Percentiles rank a stretch among this genome's conserved stretches.
phyloP scores from a whole-genome alignment of 306 rosid genomes.

The Phaseolus lunatus region DNA sequence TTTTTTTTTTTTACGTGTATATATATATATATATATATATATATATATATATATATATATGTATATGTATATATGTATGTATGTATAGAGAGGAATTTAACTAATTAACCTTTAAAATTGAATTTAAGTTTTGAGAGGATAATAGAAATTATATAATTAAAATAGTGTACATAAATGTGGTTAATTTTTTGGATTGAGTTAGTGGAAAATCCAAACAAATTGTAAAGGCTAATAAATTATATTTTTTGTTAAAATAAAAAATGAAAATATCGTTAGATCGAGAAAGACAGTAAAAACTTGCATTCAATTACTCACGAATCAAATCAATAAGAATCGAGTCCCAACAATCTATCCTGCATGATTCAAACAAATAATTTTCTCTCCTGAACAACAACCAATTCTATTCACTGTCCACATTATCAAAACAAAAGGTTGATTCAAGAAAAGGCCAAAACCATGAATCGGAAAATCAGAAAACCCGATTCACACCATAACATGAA shows the following conservation, averaged over 20 bases:
- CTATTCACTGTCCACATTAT: too few relatives aligned
- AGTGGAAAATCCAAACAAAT: too few relatives aligned
- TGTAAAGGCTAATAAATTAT: not conserved
- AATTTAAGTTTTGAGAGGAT: not conserved
- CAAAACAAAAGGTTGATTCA: not conserved
- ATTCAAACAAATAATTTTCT: slow-evolving; percentile 37
- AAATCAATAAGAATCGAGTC: not conserved
- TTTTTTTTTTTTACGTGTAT: too few relatives aligned
- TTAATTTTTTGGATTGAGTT: too few relatives aligned
- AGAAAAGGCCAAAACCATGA: not conserved
- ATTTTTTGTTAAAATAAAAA: not conserved
- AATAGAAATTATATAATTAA: not conserved
- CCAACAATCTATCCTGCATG: not conserved
- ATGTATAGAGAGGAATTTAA: too few relatives aligned
- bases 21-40: too few relatives aligned
- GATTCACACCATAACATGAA: slow-evolving; percentile 11
- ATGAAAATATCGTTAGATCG: not conserved
- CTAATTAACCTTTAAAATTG: too few relatives aligned
- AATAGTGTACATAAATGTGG: not conserved
- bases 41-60: too few relatives aligned
- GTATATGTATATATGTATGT: too few relatives aligned
- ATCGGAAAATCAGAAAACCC: not conserved
- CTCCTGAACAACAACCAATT: slow-evolving; percentile 41
- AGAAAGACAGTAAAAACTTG: not conserved
- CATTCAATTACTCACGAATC: not conserved